Evolutionary conservation across 306 rosid genomes (phyloP), one percentile per base, ranked within the genome.

Genomic region (Trifolium subterraneum): DNA sequence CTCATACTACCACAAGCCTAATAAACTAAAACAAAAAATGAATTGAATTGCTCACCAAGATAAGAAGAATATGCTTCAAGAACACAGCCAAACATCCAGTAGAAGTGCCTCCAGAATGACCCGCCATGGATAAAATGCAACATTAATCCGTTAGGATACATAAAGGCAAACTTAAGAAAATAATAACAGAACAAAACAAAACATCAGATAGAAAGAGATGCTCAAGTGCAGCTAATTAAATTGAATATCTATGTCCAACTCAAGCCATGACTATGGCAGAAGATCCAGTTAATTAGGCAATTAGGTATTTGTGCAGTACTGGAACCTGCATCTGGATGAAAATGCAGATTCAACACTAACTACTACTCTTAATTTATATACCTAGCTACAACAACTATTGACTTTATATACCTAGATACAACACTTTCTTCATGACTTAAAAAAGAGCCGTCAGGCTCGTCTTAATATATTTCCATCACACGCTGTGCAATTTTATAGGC

Each of bases 61-160:
- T 41, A 73, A 58, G 72, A 76, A 68, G 72, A 76, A 68, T 84
- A 61, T 19, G 62, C 87, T 79, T 78, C 79, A 69, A 42, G 63
- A 77, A 85, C 71, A 82, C 75, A 77, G 88, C 89, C 74, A 58
- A 75, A 75, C 78, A 81, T 85, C 91, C 91, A 48, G 71, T 79
- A 88, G 86, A 76, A 77, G 77, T 83, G 95, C 91, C 91, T 86
- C 93, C 92, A 84, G 79, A 80, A 81, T 63, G 86, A 83, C 70
- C 84, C 82, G 23, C 87, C 91, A 92, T 90, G 92, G 84, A 88
- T 83, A 92, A 90, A 90, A 90, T 79, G 89, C 82, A 90, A 93
- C 48, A 88, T 84, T 82, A 80, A 73, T 62, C 79, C 91, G 86
- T 93, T 88, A 92, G 92, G 87, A 73, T 78, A 79, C 45, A 75